These are phyloP conservation scores for Rhytidiadelphus loreus DNA, from an alignment of 225 moss, liverwort and hornwort species.

Conservation along the genomic window DNA sequence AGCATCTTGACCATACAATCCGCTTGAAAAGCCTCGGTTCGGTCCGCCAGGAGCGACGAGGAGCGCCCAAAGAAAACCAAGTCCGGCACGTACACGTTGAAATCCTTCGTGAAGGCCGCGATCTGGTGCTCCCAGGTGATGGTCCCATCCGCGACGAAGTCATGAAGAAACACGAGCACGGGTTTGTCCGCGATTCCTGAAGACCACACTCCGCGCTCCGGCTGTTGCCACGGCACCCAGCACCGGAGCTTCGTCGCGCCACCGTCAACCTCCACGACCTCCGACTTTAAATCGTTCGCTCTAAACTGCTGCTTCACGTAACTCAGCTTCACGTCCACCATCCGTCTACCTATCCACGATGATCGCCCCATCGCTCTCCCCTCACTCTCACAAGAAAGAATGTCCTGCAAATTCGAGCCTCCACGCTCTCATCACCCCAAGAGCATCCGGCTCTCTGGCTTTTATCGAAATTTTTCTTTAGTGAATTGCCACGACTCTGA, in stretches of 20 bases:
- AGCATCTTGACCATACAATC: conserved; percentile 26
- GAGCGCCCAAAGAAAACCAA: conserved; percentile 65
- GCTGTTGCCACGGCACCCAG: conserved; percentile 72
- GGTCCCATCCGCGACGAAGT: conserved; percentile 44
- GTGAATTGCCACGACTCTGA: background rate
- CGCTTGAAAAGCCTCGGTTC: conserved; percentile 64
- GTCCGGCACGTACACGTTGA: conserved; percentile 65
- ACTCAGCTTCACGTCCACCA: conserved; percentile 18
- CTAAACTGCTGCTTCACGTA: conserved; percentile 20
- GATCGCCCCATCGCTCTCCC: conserved; percentile 8
- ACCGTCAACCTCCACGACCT: conserved; percentile 43
- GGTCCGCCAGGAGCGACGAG: conserved; percentile 13
- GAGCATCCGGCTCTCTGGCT: background rate
- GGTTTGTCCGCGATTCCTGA: conserved; percentile 25
- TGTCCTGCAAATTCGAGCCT: background rate
- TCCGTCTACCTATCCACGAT: background rate
- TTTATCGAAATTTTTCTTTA: background rate
- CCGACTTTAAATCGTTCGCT: conserved; percentile 44
- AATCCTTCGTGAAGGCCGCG: conserved; percentile 36
- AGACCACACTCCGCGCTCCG: conserved; percentile 39
- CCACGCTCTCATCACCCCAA: background rate
- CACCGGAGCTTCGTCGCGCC: conserved; percentile 48
- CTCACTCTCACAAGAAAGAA: background rate
- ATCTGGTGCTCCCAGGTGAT: conserved; percentile 58
- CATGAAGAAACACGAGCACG: conserved; percentile 55